These are phyloP conservation scores for Corylus avellana DNA, from an alignment of 306 rosid genomes.

Conservation along the genomic window DNA sequence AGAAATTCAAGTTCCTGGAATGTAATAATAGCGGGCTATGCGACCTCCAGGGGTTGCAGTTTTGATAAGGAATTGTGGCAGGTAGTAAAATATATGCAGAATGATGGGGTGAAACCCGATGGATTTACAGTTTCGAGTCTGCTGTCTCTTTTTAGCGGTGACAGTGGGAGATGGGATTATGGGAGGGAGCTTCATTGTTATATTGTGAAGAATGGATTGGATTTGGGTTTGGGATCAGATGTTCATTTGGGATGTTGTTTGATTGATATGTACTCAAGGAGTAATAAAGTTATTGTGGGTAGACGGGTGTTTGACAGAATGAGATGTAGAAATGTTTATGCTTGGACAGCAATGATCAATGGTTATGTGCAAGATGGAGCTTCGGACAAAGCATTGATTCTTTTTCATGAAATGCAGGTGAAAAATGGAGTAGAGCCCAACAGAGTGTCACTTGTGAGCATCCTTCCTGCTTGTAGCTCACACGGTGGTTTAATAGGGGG, in stretches of 20 bases:
- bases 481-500: slow-evolving; percentile 58
- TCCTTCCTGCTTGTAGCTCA: slow-evolving; percentile 69
- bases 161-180: slow-evolving; percentile 40
- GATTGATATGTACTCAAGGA: slow-evolving; percentile 80
- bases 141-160: slow-evolving; percentile 43
- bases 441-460: slow-evolving; percentile 62
- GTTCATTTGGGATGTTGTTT: slow-evolving; percentile 74
- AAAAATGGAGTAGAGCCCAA: slow-evolving; percentile 63
- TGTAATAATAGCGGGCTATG: slow-evolving; percentile 57
- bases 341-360: slow-evolving; percentile 78
- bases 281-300: slow-evolving; percentile 40
- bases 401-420: slow-evolving; percentile 64
- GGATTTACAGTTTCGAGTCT: slow-evolving; percentile 65
- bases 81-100: slow-evolving; percentile 41
- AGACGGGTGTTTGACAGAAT: slow-evolving; percentile 65
- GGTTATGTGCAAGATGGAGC: slow-evolving; percentile 59
- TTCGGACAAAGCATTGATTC: slow-evolving; percentile 51
- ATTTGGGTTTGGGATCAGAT: slow-evolving; percentile 44
- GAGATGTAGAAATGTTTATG: slow-evolving; percentile 58
- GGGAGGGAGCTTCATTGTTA: slow-evolving; percentile 80
- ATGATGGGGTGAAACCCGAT: slow-evolving; percentile 57
- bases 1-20: slow-evolving; percentile 70
- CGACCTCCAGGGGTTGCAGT: slow-evolving; percentile 22
- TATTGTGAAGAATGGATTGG: slow-evolving; percentile 52
- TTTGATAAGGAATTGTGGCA: slow-evolving; percentile 43